Evolutionary conservation across 805 yeast species (phyloP), one percentile per base, ranked within the genome.

Genomic region (Candida yuanshanica): DNA sequence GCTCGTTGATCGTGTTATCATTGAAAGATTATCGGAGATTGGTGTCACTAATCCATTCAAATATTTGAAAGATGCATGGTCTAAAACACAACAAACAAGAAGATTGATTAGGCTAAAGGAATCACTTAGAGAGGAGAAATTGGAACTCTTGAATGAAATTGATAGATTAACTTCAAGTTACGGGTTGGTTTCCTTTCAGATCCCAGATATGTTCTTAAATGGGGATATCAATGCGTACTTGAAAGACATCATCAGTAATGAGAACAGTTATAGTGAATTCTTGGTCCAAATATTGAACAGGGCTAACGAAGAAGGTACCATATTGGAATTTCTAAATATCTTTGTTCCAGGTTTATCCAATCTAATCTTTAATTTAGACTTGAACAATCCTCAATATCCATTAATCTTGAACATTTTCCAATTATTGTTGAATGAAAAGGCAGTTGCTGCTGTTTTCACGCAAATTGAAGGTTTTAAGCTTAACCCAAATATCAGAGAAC

Each of bases 131-230:
- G 58, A 58, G 2, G 53, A 53, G 13, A 75, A 77, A 45, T 27
- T 65, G 2, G 53, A 51, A 6, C 43, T 77, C 7, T 60, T 79
- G 38, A 66, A 70, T 41, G 78, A 77, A 43, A 62, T 75, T 20
- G 69, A 74, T 35, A 59, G 74, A 33, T 63, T 74, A 33, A 56
- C 75, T 13, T 63, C 79, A 12, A 78, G 83, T 20, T 85, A 80
- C 59, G 88, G 86, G 0, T 64, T 81, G 22, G 79, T 84, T 18
- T 61, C 81, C 18, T 80, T 84, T 54, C 87, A 81, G 58, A 74
- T 79, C 3, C 81, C 84, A 9, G 90, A 81, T 41, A 53, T 56
- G 59, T 56, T 56, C 36, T 46, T 72, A 16, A 57, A 60, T 25
- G 48, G 52, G 1, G 45, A 56, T 8, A 44, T 66, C 5, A 52